Base-by-base conservation (phyloP, 176 grass and related monocot species). In the Musa troglodytarum region DNA sequence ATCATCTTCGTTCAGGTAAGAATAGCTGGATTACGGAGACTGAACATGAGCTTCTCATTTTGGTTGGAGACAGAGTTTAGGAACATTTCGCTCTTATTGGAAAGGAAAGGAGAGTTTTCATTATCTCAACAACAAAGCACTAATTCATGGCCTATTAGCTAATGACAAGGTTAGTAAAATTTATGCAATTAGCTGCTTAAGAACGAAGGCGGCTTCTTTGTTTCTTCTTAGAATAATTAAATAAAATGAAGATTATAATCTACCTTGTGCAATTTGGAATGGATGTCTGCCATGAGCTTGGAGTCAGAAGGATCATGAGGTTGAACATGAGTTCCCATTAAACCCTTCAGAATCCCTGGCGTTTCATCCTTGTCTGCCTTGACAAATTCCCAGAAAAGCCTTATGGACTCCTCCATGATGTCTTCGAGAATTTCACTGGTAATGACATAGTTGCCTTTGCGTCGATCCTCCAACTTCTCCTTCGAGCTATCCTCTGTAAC, bases 311-410 rank as follows among this genome's bases (percentile, higher is more conserved):
- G 90, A 52, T 93, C 88, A 78, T 90, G 85, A 23, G 93, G 88
- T 25, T 97, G 86, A 3, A 85, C 88, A 52, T 88, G 87, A 54
- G 85, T 16, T 81, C 59, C 83, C 1, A 88, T 76, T 49, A 97
- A 80, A 15, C 87, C 87, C 71, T 97, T 97, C 16, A 97, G 81
- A 52, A 97, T 76, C 5, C 81, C 83, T 0, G 81, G 74, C 1
- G 81, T 63, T 81, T 96, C 90, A 1, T 86, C 77, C 78, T 81
- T 92, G 76, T 96, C 93, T 2, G 87, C 87, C 79, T 88, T 96
- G 71, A 96, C 89, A 76, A 96, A 96, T 74, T 96, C 93, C 93
- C 93, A 96, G 62, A 96, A 83, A 19, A 88, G 55, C 53, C 70
- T 81, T 79, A 96, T 96, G 2, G 87, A 78, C 77, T 96, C 93